A percentile compares a stretch with the other conserved stretches of the same genome.
Conservation (phyloP, 2,329 filamentous ascomycete species). For the Penicillium sp. region DNA sequence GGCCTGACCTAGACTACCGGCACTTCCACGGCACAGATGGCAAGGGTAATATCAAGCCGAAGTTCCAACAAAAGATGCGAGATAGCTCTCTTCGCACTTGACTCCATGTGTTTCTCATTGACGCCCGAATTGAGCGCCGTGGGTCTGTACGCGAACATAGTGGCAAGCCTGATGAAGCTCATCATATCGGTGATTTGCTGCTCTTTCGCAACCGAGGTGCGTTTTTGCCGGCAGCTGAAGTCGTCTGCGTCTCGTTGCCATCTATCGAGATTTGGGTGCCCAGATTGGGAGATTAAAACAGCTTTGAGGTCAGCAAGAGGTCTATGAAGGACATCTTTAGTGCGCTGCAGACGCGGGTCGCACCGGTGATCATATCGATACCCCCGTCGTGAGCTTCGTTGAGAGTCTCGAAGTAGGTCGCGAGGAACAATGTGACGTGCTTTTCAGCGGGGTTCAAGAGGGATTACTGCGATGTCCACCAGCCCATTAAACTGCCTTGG, state of each 20-base stretch:
- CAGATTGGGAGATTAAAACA: neutral
- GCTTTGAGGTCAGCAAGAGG: neutral
- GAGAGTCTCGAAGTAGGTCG: slow-evolving; percentile 17
- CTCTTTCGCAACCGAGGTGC: slow-evolving; percentile 13
- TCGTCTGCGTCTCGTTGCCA: slow-evolving; percentile 20
- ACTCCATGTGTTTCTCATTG: slow-evolving; percentile 20
- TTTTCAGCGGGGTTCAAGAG: slow-evolving; percentile 9
- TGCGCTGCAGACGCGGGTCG: slow-evolving; percentile 4
- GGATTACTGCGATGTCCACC: slow-evolving; percentile 7
- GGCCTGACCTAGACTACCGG: slow-evolving; percentile 26
- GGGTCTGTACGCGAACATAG: slow-evolving; percentile 10
- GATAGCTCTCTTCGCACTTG: slow-evolving; percentile 19
- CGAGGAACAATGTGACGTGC: slow-evolving; percentile 9
- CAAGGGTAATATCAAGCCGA: slow-evolving; percentile 24
- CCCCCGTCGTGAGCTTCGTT: slow-evolving; percentile 17
- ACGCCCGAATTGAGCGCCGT: slow-evolving; percentile 14
- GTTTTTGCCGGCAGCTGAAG: slow-evolving; percentile 6
- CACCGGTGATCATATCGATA: slow-evolving; percentile 21
- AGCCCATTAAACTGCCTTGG: slow-evolving; percentile 16
- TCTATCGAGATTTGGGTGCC: slow-evolving; percentile 3
- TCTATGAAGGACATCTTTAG: neutral
- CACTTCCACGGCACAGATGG: slow-evolving; percentile 29
- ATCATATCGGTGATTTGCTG: slow-evolving; percentile 17
- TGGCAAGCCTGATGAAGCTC: slow-evolving; percentile 16
- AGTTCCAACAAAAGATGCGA: slow-evolving; percentile 19